Evolutionary conservation across 371 early-diverging fungal species (phyloP), one percentile per base, ranked within the genome.

Genomic region (Mucor racemosus): DNA sequence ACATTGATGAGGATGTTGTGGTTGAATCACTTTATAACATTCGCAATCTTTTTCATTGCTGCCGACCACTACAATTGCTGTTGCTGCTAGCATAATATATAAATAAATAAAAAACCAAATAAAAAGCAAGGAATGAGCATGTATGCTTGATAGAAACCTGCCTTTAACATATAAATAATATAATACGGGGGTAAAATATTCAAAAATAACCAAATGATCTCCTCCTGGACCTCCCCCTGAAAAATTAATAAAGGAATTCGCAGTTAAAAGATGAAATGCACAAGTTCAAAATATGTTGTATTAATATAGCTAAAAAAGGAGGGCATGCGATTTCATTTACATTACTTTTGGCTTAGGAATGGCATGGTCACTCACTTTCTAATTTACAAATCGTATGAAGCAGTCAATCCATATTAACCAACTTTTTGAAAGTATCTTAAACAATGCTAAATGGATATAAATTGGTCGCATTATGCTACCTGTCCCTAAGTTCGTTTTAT

Each of bases 1-100:
- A 14, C 64, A 63, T 33, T 54, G 41, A 42, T 63, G 62, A 4
- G 62, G 62, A 38, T 62, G 39, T 8, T 39, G 21, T 19, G 50
- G 17, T 2, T 62, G 39, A 14, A 62, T 62, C 1, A 62, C 50
- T 7, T 36, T 39, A 39, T 19, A 54, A 40, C 53, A 39, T 48
- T 54, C 26, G 46, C 57, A 42, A 7, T 44, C 34, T 3, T 31
- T n/a, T 35, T 55, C 35, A 5, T 11, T 35, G 11, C 5, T 55
- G 55, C 4, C n/a, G 9, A 21, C 3, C 11, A 7, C 10, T 26
- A 7, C 2, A 10, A 19, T 13, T 26, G 7, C 50, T 26, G 19
- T 11, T 50, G 26, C 9, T 21, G 26, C 50, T 21, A 50, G 50
- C 50, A 50, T 50, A 13, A 7, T 50, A 19, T 21, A 50, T 48